Evolutionary conservation across 2,329 filamentous ascomycete species (phyloP), one percentile per base, ranked within the genome.

Genomic region (Colletotrichum theobromicola): DNA sequence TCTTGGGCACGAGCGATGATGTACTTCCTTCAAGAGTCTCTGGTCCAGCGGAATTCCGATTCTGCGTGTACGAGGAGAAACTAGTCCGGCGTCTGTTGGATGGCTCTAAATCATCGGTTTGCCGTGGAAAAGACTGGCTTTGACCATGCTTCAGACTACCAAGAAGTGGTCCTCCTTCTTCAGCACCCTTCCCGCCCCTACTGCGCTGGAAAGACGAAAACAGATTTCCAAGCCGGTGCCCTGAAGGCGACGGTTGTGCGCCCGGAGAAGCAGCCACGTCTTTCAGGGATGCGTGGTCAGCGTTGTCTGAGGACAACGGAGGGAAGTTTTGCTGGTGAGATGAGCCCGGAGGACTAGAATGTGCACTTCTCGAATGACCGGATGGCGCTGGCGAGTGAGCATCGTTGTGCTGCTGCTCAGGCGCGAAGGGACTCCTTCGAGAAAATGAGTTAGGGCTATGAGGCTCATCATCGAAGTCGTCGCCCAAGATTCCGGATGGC

Each of bases 81-180:
- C 90, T 92, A 42, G 90, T 89, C 50, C 90, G 87, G 28, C 91
- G 90, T 82, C 85, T 90, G 82, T 81, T 90, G 76, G 79, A 87
- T 81, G 84, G 83, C 79, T 89, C 93, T 78, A 82, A 82, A 15
- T 92, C 91, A 26, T 90, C 94, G 75, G 84, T 84, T 75, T 89
- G 88, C 21, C 90, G 87, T 7, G 94, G 94, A 77, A 97, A 91
- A 0, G 94, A 96, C 80, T 95, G 94, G 79, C 94, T 95, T 80
- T 96, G 94, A 0, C 90, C 89, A 34, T 90, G 84, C 79, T 94
- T 94, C 16, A 96, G 85, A 24, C 90, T 92, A 1, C 94, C 94
- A 9, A 95, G 83, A 2, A 90, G 87, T 7, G 92, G 93, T 1
- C 93, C 92, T 34, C 91, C 88, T 10, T 90, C 88, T 8, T 79